Evolutionary conservation across 192 early-diverging fungal genomes (phyloP).

Genomic region (Haplosporangium gracile): DNA sequence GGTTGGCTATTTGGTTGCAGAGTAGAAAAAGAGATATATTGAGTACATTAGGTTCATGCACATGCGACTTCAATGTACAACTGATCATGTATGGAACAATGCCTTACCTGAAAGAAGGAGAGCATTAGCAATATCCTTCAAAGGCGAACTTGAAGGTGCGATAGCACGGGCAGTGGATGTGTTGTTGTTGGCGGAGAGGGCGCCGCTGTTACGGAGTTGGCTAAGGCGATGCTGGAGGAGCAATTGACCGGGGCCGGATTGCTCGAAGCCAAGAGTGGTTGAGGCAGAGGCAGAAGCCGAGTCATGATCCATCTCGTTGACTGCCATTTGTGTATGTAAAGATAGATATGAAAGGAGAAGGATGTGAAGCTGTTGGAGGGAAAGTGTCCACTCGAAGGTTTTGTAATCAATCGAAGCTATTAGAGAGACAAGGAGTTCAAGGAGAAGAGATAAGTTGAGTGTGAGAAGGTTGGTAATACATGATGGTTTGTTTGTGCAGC

Average conservation of each 20-base stretch:
- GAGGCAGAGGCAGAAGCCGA: background rate
- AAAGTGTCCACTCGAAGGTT: background rate
- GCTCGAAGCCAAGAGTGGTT: constrained; percentile 4
- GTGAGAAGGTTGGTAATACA: background rate
- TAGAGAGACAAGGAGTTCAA: background rate
- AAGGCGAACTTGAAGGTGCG: background rate
- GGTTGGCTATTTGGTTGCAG: background rate
- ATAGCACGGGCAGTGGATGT: constrained; percentile 18
- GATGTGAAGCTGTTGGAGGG: background rate
- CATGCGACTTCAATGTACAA: background rate
- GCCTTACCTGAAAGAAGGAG: constrained; percentile 40
- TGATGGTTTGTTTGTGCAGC: background rate
- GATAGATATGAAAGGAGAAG: background rate
- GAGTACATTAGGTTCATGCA: background rate
- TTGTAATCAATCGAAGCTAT: background rate
- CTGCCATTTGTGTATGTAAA: constrained; percentile 10
- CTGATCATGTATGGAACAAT: background rate
- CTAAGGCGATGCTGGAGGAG: constrained; percentile 36
- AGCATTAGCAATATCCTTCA: constrained; percentile 18
- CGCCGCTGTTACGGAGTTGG: constrained; percentile 17
- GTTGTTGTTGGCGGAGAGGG: background rate
- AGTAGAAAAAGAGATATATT: background rate
- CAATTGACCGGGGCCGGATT: constrained; percentile 20
- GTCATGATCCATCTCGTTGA: constrained; percentile 27
- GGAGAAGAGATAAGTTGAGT: background rate